A percentile compares a stretch with the other conserved stretches of the same genome.
These are phyloP conservation scores for Neopestalotiopsis rosae DNA, from an alignment of 2,329 filamentous ascomycete genomes.

Conservation along the genomic window DNA sequence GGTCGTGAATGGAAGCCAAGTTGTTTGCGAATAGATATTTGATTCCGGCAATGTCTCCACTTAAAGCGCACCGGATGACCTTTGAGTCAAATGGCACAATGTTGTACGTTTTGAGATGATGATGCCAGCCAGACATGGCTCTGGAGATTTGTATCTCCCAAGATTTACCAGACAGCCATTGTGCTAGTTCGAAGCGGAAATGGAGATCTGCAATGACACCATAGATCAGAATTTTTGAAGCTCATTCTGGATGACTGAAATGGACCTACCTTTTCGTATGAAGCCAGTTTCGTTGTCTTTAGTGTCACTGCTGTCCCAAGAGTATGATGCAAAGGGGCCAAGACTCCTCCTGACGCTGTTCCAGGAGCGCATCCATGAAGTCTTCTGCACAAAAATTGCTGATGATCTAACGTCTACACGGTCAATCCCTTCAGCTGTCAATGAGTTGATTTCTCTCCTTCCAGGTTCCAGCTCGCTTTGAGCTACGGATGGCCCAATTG, in stretches of 20 bases:
- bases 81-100: not conserved
- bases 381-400: not conserved
- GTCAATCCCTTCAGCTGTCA: not conserved
- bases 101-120: not conserved
- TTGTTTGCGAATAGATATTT: not conserved
- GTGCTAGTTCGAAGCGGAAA: not conserved
- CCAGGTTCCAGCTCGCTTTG: not conserved
- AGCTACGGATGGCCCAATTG: not conserved
- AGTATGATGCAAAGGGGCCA: not conserved
- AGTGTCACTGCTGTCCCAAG: not conserved
- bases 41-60: not conserved
- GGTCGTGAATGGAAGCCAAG: not conserved
- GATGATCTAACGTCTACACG: not conserved
- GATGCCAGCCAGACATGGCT: not conserved
- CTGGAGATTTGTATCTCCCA: not conserved
- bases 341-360: not conserved
- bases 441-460: not conserved
- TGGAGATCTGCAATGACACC: not conserved
- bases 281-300: not conserved
- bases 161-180: not conserved
- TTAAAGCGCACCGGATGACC: not conserved
- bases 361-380: not conserved
- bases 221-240: not conserved
- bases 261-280: not conserved
- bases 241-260: not conserved